These are phyloP conservation scores for Phytopythium ostracodes DNA, from an alignment of 352 stramenopile species.

Conservation along the genomic window DNA sequence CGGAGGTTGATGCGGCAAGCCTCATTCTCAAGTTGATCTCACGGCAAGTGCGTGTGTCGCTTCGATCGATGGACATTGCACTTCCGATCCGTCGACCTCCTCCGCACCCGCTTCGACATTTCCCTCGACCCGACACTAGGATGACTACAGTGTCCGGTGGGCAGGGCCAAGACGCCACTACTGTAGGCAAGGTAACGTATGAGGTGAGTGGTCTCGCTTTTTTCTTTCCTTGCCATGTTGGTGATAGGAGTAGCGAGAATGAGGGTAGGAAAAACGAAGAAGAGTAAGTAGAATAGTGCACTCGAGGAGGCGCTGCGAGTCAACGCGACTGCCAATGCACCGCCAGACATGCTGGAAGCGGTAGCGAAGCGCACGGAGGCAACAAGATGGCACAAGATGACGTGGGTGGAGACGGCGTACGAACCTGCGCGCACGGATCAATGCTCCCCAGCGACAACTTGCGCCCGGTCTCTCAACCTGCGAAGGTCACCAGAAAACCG, in stretches of 20 bases:
- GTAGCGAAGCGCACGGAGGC: background rate
- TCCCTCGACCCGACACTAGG: too few species aligned
- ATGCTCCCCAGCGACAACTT: background rate
- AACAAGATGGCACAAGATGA: background rate
- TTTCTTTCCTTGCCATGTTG: background rate
- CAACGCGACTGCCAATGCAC: background rate
- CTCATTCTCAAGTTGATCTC: too few species aligned
- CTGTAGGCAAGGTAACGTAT: conserved; percentile 6
- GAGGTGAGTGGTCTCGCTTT: background rate
- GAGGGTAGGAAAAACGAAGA: background rate
- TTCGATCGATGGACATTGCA: background rate
- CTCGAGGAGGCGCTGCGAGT: background rate
- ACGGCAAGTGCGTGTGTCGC: too few species aligned
- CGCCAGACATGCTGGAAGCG: background rate
- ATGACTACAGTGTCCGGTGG: too few species aligned
- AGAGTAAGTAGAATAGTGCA: background rate
- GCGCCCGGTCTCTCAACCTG: too few species aligned
- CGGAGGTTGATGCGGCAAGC: too few species aligned
- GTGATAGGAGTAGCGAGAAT: background rate
- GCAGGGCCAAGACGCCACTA: too few species aligned
- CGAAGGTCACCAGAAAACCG: too few species aligned
- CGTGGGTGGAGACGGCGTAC: background rate
- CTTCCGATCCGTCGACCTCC: background rate
- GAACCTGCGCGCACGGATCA: background rate
- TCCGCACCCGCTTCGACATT: background rate